Evolutionary conservation across 164 flowering plant genomes (phyloP).

Genomic region (Nymphaea thermarum): DNA sequence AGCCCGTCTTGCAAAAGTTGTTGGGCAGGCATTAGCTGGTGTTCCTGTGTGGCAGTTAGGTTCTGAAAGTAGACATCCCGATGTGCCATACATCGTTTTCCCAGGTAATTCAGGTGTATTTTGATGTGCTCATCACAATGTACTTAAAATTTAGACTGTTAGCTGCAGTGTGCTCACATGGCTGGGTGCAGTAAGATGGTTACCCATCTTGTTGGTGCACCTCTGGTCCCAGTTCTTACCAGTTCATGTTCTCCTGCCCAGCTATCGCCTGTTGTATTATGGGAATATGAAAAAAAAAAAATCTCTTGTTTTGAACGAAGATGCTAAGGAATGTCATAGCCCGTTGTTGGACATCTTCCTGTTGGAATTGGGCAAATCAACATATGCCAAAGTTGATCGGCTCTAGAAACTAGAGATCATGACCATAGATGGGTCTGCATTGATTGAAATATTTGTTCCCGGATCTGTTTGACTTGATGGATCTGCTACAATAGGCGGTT

Average conservation of each 20-base stretch:
- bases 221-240: neutral
- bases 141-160: neutral
- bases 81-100: slow-evolving; percentile 92
- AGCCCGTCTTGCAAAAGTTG: slow-evolving; percentile 70
- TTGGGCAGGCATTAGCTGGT: slow-evolving; percentile 96
- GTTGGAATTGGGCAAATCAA: too few species aligned
- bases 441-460: too few species aligned
- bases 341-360: too few species aligned
- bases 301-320: too few species aligned
- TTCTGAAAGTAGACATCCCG: slow-evolving; percentile 91
- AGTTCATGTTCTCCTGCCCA: neutral
- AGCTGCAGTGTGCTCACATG: neutral
- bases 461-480: too few species aligned
- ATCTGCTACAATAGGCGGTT: too few species aligned
- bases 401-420: too few species aligned
- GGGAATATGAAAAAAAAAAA: too few species aligned
- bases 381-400: too few species aligned
- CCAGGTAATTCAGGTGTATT: slow-evolving; percentile 47
- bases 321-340: too few species aligned
- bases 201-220: neutral
- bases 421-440: too few species aligned
- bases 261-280: too few species aligned
- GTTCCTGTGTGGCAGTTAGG: slow-evolving; percentile 98
- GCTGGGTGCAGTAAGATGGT: neutral
- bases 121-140: neutral